Percentiles rank a stretch among this genome's conserved stretches.
These are phyloP conservation scores for Phytophthora lateralis DNA, from an alignment of 352 stramenopile genomes.

Conservation along the genomic window DNA sequence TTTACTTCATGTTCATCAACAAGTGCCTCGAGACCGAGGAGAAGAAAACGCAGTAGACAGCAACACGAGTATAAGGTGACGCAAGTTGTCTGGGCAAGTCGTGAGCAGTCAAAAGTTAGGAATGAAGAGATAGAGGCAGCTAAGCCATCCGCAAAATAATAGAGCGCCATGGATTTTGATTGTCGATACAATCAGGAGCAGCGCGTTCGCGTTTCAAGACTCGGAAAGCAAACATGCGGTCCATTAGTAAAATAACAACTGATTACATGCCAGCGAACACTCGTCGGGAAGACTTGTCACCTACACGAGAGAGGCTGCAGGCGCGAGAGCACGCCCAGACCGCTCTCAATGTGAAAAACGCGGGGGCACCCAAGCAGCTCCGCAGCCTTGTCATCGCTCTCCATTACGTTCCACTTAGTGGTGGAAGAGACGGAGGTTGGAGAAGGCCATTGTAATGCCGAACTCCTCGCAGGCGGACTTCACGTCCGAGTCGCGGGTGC, in stretches of 20 bases:
- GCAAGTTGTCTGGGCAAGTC: conserved; percentile 1
- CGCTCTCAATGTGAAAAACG: conserved; percentile 6
- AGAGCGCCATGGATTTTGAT: conserved; percentile 16
- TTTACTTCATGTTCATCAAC: conserved; percentile 88
- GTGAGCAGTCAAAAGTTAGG: conserved; percentile 8
- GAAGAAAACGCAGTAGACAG: conserved; percentile 45
- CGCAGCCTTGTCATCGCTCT: conserved; percentile 25
- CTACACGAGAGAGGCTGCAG: conserved; percentile 24
- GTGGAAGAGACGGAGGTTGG: conserved; percentile 98
- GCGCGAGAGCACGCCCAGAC: conserved; percentile 19
- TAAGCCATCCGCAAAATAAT: conserved; percentile 19
- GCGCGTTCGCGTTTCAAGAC: neutral
- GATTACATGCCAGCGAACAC: conserved; percentile 28
- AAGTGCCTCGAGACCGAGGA: conserved; percentile 36
- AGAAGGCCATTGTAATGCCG: conserved; percentile 99
- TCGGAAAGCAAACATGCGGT: conserved; percentile 25
- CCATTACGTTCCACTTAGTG: conserved; percentile 86
- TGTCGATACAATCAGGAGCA: conserved; percentile 1
- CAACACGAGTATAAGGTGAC: conserved; percentile 8
- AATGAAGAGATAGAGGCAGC: conserved; percentile 10
- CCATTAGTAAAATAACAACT: conserved; percentile 29
- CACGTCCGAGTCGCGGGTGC: conserved; percentile 91
- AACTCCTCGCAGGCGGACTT: conserved; percentile 97
- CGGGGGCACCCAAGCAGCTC: conserved; percentile 11
- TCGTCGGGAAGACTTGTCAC: conserved; percentile 15